Conservation (phyloP, 2,329 filamentous ascomycete genomes). For the Arachnomyces sp. region DNA sequence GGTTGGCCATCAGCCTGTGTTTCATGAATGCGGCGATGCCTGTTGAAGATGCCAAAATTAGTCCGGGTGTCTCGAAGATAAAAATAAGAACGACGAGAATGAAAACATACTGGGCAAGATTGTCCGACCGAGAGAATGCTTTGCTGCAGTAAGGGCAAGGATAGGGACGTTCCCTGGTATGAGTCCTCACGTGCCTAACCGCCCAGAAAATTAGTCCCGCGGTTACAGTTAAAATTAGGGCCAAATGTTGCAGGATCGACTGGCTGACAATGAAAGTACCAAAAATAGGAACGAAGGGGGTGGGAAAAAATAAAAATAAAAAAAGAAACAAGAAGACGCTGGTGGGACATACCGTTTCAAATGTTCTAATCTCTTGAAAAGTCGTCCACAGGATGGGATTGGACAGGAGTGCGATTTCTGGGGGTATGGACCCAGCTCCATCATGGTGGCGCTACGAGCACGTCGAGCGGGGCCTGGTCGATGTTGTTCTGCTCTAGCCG, state of each 20-base stretch:
- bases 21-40: conserved; percentile 76
- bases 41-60: conserved; percentile 35
- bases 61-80: conserved; percentile 1
- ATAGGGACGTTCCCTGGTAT: conserved; percentile 98
- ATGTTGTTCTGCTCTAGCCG: conserved; percentile 21
- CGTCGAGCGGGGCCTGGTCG: conserved; percentile 71
- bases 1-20: conserved; percentile 53
- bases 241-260: no score
- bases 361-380: conserved; percentile 99
- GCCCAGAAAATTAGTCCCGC: conserved; percentile 42
- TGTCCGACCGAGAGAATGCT: conserved; percentile 96
- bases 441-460: conserved; percentile 88
- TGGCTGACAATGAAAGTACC: conserved; percentile 24
- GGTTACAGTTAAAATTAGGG: conserved; percentile 39
- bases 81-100: neutral
- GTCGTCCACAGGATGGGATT: conserved; percentile 92
- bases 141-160: conserved; percentile 97
- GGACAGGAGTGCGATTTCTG: conserved; percentile 98
- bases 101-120: conserved; percentile 86
- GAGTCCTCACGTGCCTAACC: conserved; percentile 90
- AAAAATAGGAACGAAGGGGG: conserved; percentile 17
- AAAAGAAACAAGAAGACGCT: conserved; percentile 13
- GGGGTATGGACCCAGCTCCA: conserved; percentile 92
- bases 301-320: conserved; percentile 22
- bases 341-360: conserved; percentile 79